Evolutionary conservation across 2,329 filamentous ascomycete species (phyloP), one percentile per base, ranked within the genome.

Genomic region (Colletotrichum phormii): DNA sequence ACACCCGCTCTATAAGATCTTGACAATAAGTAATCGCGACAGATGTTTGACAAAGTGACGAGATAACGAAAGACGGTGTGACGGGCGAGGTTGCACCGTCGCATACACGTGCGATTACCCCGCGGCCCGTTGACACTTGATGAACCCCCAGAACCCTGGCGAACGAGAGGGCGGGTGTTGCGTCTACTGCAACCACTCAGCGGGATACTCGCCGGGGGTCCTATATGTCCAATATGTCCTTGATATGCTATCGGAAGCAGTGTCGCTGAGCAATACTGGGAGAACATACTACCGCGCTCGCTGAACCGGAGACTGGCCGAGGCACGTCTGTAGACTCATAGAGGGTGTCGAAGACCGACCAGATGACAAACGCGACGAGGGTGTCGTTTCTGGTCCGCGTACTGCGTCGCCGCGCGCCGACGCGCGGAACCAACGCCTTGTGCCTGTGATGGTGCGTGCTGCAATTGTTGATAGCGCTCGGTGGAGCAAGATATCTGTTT

Each of bases 11-110:
- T n/a, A 58, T 35, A 46, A 68, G 58, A 62, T 62, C 58, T 63
- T 13, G 29, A 42, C 29, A 63, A 53, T n/a, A 13, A 11, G 3
- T 12, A 22, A n/a, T 26, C 29, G n/a, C 61, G 51, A 13, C 29
- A 5, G 29, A 15, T 24, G 42, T 49, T 49, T n/a, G 42, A 49
- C 42, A 22, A 9, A 22, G 42, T 35, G 29, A 24, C 26, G 24
- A 58, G 42, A 54, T 53, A 42, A 42, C 46, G 46, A 63, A 72
- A 64, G 53, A 72, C 64, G 35, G 59, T 59, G 64, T 69, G 54
- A 60, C 49, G 29, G 35, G n/a, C 18, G 42, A 42, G 49, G 46
- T 49, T 46, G 58, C 51, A 62, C 60, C 51, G 24, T 58, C n/a
- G 29, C 33, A n/a, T 13, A 53, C 55, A 31, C 55, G 46, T 65